A percentile compares a stretch with the other conserved stretches of the same genome.
These are phyloP conservation scores for Umbilicus rupestris DNA, from an alignment of 164 flowering plant genomes.

Conservation along the genomic window DNA sequence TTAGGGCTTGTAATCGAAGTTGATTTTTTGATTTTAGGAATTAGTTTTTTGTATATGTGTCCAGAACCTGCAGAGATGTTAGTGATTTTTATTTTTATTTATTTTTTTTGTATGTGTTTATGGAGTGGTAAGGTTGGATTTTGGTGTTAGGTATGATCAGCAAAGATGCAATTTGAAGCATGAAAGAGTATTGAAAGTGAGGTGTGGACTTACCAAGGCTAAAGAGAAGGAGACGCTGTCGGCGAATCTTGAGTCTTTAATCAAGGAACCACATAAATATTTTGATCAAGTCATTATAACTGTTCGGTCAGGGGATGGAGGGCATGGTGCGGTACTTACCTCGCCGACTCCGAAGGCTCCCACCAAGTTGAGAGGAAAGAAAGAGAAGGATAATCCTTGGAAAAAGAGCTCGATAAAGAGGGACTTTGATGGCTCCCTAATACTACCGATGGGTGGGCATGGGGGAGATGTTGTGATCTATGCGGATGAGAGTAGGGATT, in stretches of 20 bases:
- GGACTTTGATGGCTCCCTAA: conserved; percentile 80
- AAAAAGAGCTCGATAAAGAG: conserved; percentile 46
- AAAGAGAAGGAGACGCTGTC: conserved; percentile 25
- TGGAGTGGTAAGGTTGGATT: background rate
- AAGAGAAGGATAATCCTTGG: conserved; percentile 34
- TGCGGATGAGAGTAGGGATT: conserved; percentile 73
- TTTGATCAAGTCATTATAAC: conserved; percentile 85
- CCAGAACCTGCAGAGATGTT: too few relatives aligned
- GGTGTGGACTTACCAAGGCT: conserved; percentile 34
- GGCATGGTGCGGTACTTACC: conserved; percentile 77
- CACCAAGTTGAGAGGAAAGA: conserved; percentile 34
- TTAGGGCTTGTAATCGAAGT: too few relatives aligned
- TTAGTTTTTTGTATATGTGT: too few relatives aligned
- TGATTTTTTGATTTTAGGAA: too few relatives aligned
- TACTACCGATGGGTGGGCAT: conserved; percentile 87
- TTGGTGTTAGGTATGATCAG: conserved; percentile 17
- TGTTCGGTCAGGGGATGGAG: conserved; percentile 93
- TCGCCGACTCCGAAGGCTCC: conserved; percentile 42
- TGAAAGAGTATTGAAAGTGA: conserved; percentile 14
- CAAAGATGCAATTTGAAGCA: conserved; percentile 8
- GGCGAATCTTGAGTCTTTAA: conserved; percentile 26
- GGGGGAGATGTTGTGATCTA: conserved; percentile 86
- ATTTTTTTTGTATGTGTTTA: background rate
- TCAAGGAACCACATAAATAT: conserved; percentile 78
- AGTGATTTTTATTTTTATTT: too few relatives aligned